phyloP scores from a whole-genome alignment of 1,139 yeast species.

The Blastobotrys ciferrii region DNA sequence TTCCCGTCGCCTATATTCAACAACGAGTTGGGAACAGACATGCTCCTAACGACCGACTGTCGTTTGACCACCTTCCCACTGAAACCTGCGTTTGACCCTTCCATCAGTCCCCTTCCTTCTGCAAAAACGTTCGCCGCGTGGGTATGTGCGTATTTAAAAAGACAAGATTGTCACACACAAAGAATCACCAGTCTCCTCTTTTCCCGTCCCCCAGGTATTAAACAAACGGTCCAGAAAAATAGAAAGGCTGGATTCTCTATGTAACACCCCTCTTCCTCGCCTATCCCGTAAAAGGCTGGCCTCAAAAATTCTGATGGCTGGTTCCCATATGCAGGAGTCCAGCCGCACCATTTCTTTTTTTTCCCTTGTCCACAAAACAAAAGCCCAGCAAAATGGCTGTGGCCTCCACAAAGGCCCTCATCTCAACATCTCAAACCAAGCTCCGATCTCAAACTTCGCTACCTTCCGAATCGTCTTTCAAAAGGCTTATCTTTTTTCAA shows the following conservation, averaged over 20 bases:
- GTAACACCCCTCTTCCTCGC: constrained; percentile 1
- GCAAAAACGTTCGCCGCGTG: neutral
- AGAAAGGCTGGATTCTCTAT: constrained; percentile 4
- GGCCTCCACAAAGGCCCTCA: too few species aligned
- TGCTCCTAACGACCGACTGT: neutral
- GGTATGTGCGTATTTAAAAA: neutral
- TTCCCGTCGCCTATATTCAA: neutral
- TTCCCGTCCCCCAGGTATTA: neutral
- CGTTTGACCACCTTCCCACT: neutral
- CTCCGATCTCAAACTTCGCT: too few species aligned
- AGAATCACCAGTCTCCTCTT: constrained; percentile 6
- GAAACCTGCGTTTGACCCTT: neutral
- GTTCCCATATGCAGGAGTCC: constrained; percentile 6
- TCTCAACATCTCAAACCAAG: too few species aligned
- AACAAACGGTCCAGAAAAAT: neutral
- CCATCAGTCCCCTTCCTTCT: neutral
- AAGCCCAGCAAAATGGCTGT: constrained; percentile 5
- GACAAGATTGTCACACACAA: neutral
- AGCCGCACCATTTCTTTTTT: constrained; percentile 5
- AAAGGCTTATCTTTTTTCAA: too few species aligned
- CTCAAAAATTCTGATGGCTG: constrained; percentile 9
- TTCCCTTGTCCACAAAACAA: neutral
- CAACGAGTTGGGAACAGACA: neutral
- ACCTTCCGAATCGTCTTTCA: too few species aligned
- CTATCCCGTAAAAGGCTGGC: constrained; percentile 5